These are phyloP conservation scores for Penicillium silybi DNA, from an alignment of 495 filamentous ascomycete genomes.

Conservation along the genomic window DNA sequence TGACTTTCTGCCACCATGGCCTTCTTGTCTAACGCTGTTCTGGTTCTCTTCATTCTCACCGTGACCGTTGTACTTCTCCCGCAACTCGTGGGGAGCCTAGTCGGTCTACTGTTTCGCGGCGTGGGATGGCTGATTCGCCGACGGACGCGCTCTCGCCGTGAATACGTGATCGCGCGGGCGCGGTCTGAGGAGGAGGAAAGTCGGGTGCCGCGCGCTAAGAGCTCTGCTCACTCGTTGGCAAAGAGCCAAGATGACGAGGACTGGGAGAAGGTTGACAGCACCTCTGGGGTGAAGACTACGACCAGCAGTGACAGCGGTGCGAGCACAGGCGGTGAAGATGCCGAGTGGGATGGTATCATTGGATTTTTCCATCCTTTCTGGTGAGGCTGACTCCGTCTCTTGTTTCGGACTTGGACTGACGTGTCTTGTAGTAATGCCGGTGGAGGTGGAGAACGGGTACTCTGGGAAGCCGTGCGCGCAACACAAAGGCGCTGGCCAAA, in stretches of 20 bases:
- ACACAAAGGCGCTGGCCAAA: conserved; percentile 87
- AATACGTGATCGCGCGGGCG: conserved; percentile 57
- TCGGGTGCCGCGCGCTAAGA: conserved; percentile 33
- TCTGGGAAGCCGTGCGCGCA: conserved; percentile 92
- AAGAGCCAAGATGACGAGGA: conserved; percentile 54
- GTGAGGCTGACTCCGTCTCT: conserved; percentile 37
- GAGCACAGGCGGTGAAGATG: conserved; percentile 13
- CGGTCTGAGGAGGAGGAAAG: conserved; percentile 57
- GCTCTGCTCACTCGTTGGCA: conserved; percentile 14
- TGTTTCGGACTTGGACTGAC: conserved; percentile 1
- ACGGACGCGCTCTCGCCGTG: conserved; percentile 60
- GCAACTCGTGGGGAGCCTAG: conserved; percentile 28
- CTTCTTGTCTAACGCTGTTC: conserved; percentile 30
- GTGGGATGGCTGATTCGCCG: conserved; percentile 64
- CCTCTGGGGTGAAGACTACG: conserved; percentile 49
- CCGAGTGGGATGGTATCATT: conserved; percentile 74
- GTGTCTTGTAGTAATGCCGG: conserved; percentile 71
- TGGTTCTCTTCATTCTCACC: conserved; percentile 32
- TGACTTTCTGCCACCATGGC: conserved; percentile 30
- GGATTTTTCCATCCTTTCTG: conserved; percentile 98
- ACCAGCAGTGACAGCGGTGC: conserved; percentile 35
- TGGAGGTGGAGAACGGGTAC: conserved; percentile 90
- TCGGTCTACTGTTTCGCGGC: conserved; percentile 38
- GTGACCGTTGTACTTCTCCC: conserved; percentile 38
- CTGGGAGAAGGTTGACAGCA: conserved; percentile 71